Percentiles rank a stretch among this genome's conserved stretches.
Conservation (phyloP, 345 rosid species). For the Eucalyptus regnans region DNA sequence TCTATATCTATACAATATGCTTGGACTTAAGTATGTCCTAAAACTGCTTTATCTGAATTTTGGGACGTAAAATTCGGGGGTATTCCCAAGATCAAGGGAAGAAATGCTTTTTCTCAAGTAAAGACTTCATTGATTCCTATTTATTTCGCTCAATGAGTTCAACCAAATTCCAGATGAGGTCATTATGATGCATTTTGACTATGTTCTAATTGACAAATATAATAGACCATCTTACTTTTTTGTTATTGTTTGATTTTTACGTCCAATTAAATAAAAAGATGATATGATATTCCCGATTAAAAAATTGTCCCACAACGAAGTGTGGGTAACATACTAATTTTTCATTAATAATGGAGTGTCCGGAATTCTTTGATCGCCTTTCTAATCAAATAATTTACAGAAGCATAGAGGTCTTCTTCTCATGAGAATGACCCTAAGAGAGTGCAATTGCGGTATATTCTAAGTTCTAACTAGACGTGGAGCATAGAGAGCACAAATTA, state of each 20-base stretch:
- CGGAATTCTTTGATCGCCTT: not conserved
- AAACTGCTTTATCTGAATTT: accelerated
- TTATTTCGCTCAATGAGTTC: not conserved
- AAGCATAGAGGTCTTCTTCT: not conserved
- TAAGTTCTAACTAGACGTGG: not conserved
- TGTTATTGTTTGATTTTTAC: not conserved
- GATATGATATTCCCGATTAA: not conserved
- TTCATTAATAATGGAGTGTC: not conserved
- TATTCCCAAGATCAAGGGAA: too few species aligned
- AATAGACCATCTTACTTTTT: not conserved
- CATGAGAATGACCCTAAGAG: not conserved
- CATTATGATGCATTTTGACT: not conserved
- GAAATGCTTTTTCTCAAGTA: not conserved
- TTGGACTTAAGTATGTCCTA: too few species aligned
- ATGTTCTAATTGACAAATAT: not conserved
- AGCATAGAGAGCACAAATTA: not conserved
- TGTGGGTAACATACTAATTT: not conserved
- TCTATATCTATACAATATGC: too few species aligned
- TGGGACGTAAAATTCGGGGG: too few species aligned
- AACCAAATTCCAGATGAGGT: not conserved
- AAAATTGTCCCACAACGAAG: not conserved
- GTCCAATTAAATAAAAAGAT: not conserved
- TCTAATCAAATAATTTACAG: not conserved
- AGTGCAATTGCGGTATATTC: not conserved
- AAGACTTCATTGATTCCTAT: not conserved